Evolutionary conservation across 495 filamentous ascomycete species (phyloP), one percentile per base, ranked within the genome.

Genomic region (Pseudoneurospora amorphoporcata): DNA sequence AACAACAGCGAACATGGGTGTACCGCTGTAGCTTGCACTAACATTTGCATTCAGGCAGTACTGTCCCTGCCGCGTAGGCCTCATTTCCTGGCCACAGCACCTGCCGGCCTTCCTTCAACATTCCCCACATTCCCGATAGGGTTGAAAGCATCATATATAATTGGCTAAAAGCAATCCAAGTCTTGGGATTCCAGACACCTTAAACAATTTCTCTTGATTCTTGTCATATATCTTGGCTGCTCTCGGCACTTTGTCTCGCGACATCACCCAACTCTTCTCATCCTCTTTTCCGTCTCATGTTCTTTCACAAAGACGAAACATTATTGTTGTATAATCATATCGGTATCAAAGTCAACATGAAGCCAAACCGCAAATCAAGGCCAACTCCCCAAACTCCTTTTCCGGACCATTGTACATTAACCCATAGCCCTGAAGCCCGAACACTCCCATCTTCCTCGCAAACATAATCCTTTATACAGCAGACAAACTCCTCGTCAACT

Each of bases 401-500:
- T 17, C 53, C 29, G 3, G 53, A 32, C 53, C 53, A 35, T 35
- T 37, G 35, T 37, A 61, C 53, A 61, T 35, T 45, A 45, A 42
- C 4, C 40, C 40, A 41, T 37, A 37, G 35, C 39, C 39, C 39
- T 8, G 8, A n/a, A 45, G 14, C 42, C 42, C 8, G 14, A 8
- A 19, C 43, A 10, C n/a, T 17, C 12, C 41, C 12, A 9, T 42
- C 17, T 17, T 3, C 41, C 41, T 6, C 41, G n/a, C 8, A 19
- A 19, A 47, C 43, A 17, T 47, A n/a, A 8, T 47, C 3, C 17
- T 47, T 58, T 29, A 58, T 2, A 75, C 72, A 41, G 75, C 74
- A 45, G 75, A 73, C 23, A 77, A 65, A 45, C 74, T 75, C 42
- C 70, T 73, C 53, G 69, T 73, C 53, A 73, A 42, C 47, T 39